Base-by-base conservation (phyloP, 306 rosid species). In the Vigna mungo region DNA sequence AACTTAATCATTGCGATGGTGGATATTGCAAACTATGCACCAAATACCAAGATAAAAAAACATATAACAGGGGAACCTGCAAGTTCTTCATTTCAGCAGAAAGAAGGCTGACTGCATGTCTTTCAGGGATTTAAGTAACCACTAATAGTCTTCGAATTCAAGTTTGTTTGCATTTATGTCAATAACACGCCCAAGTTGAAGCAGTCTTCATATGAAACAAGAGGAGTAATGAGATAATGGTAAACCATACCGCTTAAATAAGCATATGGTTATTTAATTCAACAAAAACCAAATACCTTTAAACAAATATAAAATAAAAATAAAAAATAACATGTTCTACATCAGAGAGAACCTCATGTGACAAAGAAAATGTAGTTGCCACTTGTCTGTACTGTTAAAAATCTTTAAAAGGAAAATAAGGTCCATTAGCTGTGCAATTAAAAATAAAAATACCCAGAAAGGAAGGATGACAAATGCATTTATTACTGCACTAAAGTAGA, bases 31-130 rank as follows among this genome's bases (percentile, higher is more conserved):
- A 43, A 72, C 53, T 59, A 71, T 25, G 44, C 37, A 39, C 34
- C 39, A 25, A 25, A 17, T 27, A 59, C 66, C 23, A 61, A 79
- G 37, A 46, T 68, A 23, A 72, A 83, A 80, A 30, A 30, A 30
- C 32, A 61, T 65, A 25, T 0, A 13, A 55, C 3, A 16, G 48
- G 32, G 68, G 77, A 80, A 86, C 89, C 89, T 83, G 87, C 81
- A 77, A 80, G 69, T 83, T 83, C 89, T 86, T 86, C 89, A 86
- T 86, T 86, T 72, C 87, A 83, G 83, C 81, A 73, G 87, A 80
- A 80, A 68, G 74, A 72, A 63, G 83, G 81, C 65, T 62, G 83
- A 77, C 85, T 37, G 62, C 85, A 86, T 83, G 53, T 81, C 83
- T 46, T 80, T 74, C 23, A 37, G 79, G 73, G 65, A 54, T 41